Evolutionary conservation across 2,329 filamentous ascomycete species (phyloP), one percentile per base, ranked within the genome.

Genomic region (Byssochlamys sp.): DNA sequence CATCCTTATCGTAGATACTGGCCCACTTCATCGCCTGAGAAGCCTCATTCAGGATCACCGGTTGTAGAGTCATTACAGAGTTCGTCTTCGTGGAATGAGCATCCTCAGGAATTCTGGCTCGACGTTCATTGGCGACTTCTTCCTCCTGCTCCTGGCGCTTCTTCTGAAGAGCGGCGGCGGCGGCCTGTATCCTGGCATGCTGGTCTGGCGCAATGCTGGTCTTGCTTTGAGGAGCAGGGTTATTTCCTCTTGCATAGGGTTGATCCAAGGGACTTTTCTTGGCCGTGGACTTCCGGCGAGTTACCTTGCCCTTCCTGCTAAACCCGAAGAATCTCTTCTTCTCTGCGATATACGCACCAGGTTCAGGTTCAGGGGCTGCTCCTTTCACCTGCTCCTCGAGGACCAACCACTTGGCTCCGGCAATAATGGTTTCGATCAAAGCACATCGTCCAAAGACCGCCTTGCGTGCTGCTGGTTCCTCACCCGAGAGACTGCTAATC

Each of bases 21-120:
- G 92, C 90, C 94, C 94, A 99, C 73, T 96, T 95, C 86, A 99
- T 87, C 1, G 94, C 94, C 26, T 91, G 89, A 7, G 89, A 94
- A 19, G 91, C 92, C 71, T 96, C 94, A 55, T 81, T 90, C 67
- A 91, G 80, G 60, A 97, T 87, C 55, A 85, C 82, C 1, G 91
- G 88, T 69, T 96, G 91, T 52, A 97, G 78, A 2, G 91, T 96
- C 67, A 96, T 81, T 57, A 95, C 83, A 63, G 94, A 99, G 72
- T 86, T 91, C 2, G 91, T 96, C 80, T 95, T 96, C 51, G 75
- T 75, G 57, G 81, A 78, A 10, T 73, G 70, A 77, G 81, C 61
- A 71, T 84, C 78, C 74, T 82, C 71, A 73, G 72, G 63, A 59
- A 75, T 73, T 78, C 84, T 65, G 71, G 79, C 70, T 81, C 87